phyloP scores from a whole-genome alignment of 2,329 filamentous ascomycete genomes.

The Falciphora oryzae region DNA sequence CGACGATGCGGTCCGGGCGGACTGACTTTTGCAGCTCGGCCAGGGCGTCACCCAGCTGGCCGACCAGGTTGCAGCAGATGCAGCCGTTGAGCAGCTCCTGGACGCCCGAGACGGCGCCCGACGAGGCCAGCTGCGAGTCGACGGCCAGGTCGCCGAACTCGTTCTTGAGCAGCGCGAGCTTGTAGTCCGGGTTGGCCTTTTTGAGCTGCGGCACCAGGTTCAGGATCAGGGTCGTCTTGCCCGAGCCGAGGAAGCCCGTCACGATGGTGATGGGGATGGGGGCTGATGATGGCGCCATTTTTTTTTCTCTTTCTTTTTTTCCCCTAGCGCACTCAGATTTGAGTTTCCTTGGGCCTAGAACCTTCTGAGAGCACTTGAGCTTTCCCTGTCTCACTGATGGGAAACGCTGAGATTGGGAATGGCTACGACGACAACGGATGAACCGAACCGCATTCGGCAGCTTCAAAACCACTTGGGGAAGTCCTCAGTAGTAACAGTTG shows the following conservation, averaged over 20 bases:
- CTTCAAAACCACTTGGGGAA: background rate
- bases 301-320: background rate
- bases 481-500: background rate
- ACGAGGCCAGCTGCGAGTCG: conserved; percentile 84
- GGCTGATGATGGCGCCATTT: conserved; percentile 29
- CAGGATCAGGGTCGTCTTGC: conserved; percentile 93
- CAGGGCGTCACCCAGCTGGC: conserved; percentile 78
- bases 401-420: background rate
- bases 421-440: background rate
- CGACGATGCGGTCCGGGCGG: conserved; percentile 76
- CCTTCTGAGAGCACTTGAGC: background rate
- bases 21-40: conserved; percentile 55
- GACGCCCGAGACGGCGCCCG: conserved; percentile 78
- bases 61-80: conserved; percentile 98
- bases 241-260: conserved; percentile 92
- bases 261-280: conserved; percentile 84
- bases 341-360: too few species aligned
- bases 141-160: conserved; percentile 94
- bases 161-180: conserved; percentile 92
- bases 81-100: conserved; percentile 93
- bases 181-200: conserved; percentile 67
- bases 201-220: conserved; percentile 87
- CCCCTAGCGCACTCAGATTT: background rate
- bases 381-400: background rate
- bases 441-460: background rate